These are phyloP conservation scores for Blastomyces percursus DNA, from an alignment of 2,329 filamentous ascomycete species.

Conservation along the genomic window DNA sequence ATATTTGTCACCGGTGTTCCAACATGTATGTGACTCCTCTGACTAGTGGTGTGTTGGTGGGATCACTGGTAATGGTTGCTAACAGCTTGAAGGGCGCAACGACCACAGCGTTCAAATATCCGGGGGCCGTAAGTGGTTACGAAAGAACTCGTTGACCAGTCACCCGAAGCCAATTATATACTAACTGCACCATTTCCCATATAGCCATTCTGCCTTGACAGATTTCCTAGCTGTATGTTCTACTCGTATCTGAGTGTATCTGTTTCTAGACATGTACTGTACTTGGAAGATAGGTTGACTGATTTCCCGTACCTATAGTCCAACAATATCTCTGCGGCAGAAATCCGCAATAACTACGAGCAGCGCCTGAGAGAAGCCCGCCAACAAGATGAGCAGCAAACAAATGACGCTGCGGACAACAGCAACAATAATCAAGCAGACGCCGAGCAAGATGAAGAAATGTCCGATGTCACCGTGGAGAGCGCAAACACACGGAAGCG, in stretches of 20 bases:
- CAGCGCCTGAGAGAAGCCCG: constrained; percentile 42
- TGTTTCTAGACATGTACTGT: background rate
- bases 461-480: constrained; percentile 34
- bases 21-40: constrained; percentile 6
- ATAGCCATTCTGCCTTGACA: constrained; percentile 53
- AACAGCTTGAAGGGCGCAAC: constrained; percentile 3
- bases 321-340: constrained; percentile 55
- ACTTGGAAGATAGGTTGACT: background rate
- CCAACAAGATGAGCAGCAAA: constrained; percentile 21
- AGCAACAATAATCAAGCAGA: constrained; percentile 21
- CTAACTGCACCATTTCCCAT: constrained; percentile 13
- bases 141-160: background rate
- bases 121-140: constrained; percentile 33
- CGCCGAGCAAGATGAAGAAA: constrained; percentile 25
- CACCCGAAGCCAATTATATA: background rate
- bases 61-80: background rate
- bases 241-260: background rate
- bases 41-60: background rate
- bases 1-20: background rate
- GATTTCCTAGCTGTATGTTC: constrained; percentile 54
- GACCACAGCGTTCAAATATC: constrained; percentile 4
- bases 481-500: constrained; percentile 47
- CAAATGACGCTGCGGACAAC: constrained; percentile 12
- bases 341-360: constrained; percentile 51
- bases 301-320: constrained; percentile 30